phyloP scores from a whole-genome alignment of 345 rosid genomes.

The Citrus medica region DNA sequence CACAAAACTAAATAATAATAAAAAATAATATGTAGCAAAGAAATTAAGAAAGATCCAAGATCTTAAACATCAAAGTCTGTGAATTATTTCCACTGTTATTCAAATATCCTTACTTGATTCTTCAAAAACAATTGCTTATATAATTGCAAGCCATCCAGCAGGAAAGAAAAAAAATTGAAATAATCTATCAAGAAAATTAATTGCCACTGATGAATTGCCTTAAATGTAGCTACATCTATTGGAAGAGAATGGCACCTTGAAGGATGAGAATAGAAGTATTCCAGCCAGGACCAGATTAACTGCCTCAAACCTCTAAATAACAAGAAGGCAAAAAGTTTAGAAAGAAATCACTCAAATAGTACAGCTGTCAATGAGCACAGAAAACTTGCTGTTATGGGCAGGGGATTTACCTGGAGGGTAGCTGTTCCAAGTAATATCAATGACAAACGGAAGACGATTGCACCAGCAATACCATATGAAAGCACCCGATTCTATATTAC shows the following conservation, averaged over 20 bases:
- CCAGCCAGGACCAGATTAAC: constrained; percentile 81
- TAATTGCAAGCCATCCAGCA: not conserved
- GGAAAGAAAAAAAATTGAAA: not conserved
- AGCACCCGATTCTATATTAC: constrained; percentile 70
- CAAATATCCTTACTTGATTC: not conserved
- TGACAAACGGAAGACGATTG: constrained; percentile 68
- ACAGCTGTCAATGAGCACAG: not conserved
- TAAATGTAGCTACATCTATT: not conserved
- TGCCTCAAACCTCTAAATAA: constrained; percentile 74
- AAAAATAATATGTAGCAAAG: not conserved
- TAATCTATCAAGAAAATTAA: not conserved
- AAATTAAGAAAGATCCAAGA: not conserved
- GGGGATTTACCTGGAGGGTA: constrained; percentile 72
- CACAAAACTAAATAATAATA: not conserved
- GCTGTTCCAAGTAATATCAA: constrained; percentile 86
- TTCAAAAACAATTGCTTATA: not conserved
- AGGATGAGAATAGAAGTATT: constrained; percentile 74
- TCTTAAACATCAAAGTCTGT: not conserved
- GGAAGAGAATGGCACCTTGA: constrained; percentile 58
- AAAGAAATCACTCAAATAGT: not conserved
- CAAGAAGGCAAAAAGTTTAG: constrained; percentile 7
- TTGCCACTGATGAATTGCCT: not conserved
- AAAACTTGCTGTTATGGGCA: not conserved
- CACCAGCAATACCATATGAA: constrained; percentile 90
- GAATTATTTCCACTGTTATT: not conserved